Conservation (phyloP, 1,139 yeast species). For the Scheffersomyces segobiensis region DNA sequence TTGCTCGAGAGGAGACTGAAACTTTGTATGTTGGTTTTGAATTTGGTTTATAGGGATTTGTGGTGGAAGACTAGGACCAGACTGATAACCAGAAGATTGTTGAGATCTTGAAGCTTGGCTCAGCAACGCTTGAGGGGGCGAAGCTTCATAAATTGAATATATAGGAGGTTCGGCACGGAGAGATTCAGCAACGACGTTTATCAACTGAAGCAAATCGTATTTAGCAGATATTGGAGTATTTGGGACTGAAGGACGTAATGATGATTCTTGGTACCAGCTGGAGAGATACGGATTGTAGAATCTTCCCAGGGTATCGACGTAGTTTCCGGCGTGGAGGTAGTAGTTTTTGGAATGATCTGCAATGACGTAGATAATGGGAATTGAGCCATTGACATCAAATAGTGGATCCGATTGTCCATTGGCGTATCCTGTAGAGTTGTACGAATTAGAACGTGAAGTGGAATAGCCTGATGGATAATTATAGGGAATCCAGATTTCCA, state of each 20-base stretch:
- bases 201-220: conserved; percentile 40
- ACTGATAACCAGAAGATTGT: neutral
- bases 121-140: neutral
- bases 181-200: conserved; percentile 36
- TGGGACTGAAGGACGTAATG: conserved; percentile 6
- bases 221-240: conserved; percentile 8
- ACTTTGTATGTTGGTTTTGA: neutral
- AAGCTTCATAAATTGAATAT: neutral
- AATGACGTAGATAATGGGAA: conserved; percentile 64
- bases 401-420: conserved; percentile 16
- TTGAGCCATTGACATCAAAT: conserved; percentile 8
- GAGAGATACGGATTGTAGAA: conserved; percentile 71
- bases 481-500: conserved; percentile 77
- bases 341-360: conserved; percentile 45
- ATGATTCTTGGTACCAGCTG: conserved; percentile 48
- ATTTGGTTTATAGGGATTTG: neutral
- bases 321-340: conserved; percentile 57
- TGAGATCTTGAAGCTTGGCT: neutral
- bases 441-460: neutral
- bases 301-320: conserved; percentile 72
- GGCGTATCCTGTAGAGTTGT: conserved; percentile 10
- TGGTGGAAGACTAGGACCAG: neutral
- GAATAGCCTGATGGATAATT: conserved; percentile 51
- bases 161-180: conserved; percentile 43
- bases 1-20: neutral